Evolutionary conservation across 345 rosid species (phyloP).

Genomic region (Syzygium aromaticum): DNA sequence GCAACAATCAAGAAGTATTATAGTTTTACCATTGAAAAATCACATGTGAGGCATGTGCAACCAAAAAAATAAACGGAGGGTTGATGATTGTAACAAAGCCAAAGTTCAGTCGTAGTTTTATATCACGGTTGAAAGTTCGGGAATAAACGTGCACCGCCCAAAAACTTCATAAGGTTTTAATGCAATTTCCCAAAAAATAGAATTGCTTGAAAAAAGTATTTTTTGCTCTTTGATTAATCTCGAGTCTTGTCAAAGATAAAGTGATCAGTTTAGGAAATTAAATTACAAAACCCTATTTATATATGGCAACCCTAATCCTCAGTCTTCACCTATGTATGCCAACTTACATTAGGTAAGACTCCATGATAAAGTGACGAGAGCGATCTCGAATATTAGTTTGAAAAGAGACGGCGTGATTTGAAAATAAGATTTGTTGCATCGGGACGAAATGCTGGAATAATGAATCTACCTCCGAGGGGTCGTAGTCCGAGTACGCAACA

Average conservation of each 20-base stretch:
- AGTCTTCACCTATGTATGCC: background rate
- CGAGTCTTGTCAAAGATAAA: background rate
- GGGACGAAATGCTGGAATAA: background rate
- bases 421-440: background rate
- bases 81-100: background rate
- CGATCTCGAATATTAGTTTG: background rate
- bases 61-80: background rate
- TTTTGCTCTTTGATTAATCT: background rate
- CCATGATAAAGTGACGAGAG: background rate
- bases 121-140: background rate
- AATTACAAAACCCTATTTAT: background rate
- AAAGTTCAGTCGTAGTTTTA: background rate
- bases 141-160: background rate
- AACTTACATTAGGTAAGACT: background rate
- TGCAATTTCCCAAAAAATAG: background rate
- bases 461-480: background rate
- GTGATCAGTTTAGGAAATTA: background rate
- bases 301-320: background rate
- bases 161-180: background rate
- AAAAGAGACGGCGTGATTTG: background rate
- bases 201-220: background rate
- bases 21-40: background rate
- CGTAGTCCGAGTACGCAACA: background rate
- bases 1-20: background rate
- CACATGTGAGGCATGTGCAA: background rate